Percentiles rank a stretch among this genome's conserved stretches.
Conservation (phyloP, 768 basidiomycete species). For the Lyophyllum atratum region DNA sequence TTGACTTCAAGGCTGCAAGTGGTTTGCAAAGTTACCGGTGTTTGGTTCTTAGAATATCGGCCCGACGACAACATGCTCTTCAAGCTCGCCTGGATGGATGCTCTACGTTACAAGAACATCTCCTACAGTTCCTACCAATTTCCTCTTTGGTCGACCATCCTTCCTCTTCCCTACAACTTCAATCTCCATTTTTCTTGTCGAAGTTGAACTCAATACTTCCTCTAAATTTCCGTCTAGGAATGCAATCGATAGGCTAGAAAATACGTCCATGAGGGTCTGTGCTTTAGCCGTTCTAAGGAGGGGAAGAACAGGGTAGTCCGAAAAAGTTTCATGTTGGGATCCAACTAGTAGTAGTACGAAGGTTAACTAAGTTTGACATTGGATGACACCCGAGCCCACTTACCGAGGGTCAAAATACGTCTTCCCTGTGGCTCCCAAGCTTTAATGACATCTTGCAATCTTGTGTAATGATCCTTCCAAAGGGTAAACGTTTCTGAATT, state of each 20-base stretch:
- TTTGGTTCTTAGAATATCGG: not conserved
- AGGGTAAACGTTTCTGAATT: slow-evolving; percentile 80
- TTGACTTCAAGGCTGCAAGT: not conserved
- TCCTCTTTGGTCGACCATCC: slow-evolving; percentile 47
- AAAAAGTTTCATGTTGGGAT: slow-evolving; percentile 47
- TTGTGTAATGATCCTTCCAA: slow-evolving; percentile 74
- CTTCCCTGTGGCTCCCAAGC: slow-evolving; percentile 52
- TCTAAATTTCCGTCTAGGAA: slow-evolving; percentile 45
- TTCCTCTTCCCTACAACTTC: slow-evolving; percentile 42
- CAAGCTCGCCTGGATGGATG: not conserved
- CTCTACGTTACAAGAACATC: slow-evolving; percentile 42
- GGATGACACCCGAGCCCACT: slow-evolving; percentile 5
- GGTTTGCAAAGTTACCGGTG: not conserved
- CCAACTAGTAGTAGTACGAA: slow-evolving; percentile 41
- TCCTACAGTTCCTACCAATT: slow-evolving; percentile 42
- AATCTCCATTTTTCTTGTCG: slow-evolving; percentile 39
- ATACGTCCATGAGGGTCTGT: slow-evolving; percentile 33
- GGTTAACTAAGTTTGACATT: not conserved
- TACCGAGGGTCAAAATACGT: slow-evolving; percentile 52
- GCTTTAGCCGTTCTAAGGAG: slow-evolving; percentile 35
- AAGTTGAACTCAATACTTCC: slow-evolving; percentile 26
- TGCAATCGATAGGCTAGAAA: slow-evolving; percentile 38
- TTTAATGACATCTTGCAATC: slow-evolving; percentile 53
- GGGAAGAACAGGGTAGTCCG: slow-evolving; percentile 50
- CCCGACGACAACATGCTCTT: not conserved